Evolutionary conservation across 2,329 filamentous ascomycete species (phyloP).

Genomic region (Domatiomyces catenatus): DNA sequence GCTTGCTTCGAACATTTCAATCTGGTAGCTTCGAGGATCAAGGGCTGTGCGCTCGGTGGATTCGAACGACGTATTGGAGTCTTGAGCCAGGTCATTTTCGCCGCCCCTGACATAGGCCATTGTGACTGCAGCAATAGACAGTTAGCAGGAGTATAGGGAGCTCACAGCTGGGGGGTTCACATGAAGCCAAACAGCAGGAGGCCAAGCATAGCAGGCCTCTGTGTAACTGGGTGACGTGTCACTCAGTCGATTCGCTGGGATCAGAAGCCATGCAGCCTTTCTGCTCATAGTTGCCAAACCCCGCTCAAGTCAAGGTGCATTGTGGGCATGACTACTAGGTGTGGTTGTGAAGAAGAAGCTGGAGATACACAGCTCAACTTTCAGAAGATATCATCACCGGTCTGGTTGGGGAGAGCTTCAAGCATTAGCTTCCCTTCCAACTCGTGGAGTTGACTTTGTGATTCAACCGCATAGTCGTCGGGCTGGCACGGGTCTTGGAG

Average conservation of each 20-base stretch:
- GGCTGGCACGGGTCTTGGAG: not conserved
- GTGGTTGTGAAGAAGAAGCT: not conserved
- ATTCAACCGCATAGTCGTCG: not conserved
- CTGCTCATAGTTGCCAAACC: not conserved
- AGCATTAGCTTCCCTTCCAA: not conserved
- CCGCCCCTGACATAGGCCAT: not conserved
- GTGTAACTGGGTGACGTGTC: not conserved
- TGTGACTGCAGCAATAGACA: not conserved
- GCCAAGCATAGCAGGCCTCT: not conserved
- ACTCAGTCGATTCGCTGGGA: not conserved
- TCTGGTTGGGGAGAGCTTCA: not conserved
- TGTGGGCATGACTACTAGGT: not conserved
- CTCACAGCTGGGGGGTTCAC: not conserved
- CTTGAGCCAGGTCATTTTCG: not conserved
- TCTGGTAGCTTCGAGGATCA: slow-evolving; percentile 46
- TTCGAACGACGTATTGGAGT: not conserved
- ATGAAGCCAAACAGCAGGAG: not conserved
- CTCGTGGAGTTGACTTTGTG: not conserved
- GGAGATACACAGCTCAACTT: not conserved
- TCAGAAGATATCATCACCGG: not conserved
- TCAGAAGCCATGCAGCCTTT: not conserved
- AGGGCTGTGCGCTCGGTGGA: not conserved
- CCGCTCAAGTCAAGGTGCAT: not conserved
- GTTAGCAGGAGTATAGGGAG: not conserved
- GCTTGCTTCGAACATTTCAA: slow-evolving; percentile 60